A percentile compares a stretch with the other conserved stretches of the same genome.
Conservation (phyloP, 2,329 filamentous ascomycete species). For the Xylaria sp. region DNA sequence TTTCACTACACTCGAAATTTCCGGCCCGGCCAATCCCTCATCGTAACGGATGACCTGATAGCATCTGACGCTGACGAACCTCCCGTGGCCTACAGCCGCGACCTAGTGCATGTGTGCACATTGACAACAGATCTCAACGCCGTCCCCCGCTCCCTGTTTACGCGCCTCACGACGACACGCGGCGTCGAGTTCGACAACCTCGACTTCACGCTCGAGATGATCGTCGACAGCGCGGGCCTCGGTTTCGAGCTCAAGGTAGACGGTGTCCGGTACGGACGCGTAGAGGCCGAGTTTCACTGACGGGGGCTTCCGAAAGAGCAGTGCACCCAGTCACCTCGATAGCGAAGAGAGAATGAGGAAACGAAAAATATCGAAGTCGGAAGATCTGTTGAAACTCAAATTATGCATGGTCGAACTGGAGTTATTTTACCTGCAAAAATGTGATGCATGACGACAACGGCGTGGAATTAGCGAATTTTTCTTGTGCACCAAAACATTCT, state of each 20-base stretch:
- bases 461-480: background rate
- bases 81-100: conserved; percentile 63
- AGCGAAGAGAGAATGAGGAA: no score
- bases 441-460: background rate
- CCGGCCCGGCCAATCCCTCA: conserved; percentile 74
- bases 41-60: conserved; percentile 82
- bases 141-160: conserved; percentile 76
- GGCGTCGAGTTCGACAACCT: conserved; percentile 83
- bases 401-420: background rate
- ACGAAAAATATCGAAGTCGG: no score
- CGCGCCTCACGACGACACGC: conserved; percentile 75
- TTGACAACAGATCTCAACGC: conserved; percentile 80
- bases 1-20: conserved; percentile 90
- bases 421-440: background rate
- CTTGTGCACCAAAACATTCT: no score
- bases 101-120: conserved; percentile 76
- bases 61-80: conserved; percentile 74
- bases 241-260: conserved; percentile 82
- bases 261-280: conserved; percentile 75
- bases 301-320: no score
- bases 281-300: conserved; percentile 79
- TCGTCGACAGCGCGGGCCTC: conserved; percentile 76
- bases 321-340: no score
- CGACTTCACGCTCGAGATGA: conserved; percentile 84
- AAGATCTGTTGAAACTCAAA: background rate